A percentile compares a stretch with the other conserved stretches of the same genome.
These are phyloP conservation scores for Suillus subalutaceus DNA, from an alignment of 768 basidiomycete genomes.

Conservation along the genomic window DNA sequence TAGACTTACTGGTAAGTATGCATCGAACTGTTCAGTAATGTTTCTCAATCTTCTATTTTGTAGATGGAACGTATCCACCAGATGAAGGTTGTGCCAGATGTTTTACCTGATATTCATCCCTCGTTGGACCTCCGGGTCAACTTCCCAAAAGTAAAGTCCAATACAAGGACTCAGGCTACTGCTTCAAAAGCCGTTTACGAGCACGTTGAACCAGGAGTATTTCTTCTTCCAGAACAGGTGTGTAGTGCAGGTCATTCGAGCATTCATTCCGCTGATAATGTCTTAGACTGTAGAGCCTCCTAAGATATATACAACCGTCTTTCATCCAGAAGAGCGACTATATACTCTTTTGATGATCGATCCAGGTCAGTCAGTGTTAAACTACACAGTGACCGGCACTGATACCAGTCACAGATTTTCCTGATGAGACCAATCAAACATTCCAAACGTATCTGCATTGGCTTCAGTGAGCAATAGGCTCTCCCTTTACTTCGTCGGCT, in stretches of 20 bases:
- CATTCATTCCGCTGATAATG: constrained; percentile 9
- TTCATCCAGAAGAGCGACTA: constrained; percentile 76
- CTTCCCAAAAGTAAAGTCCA: constrained; percentile 44
- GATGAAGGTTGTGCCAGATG: constrained; percentile 90
- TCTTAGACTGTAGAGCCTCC: constrained; percentile 67
- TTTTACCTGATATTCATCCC: constrained; percentile 72
- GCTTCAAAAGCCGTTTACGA: constrained; percentile 29
- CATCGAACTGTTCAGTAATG: not conserved
- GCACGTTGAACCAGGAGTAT: constrained; percentile 72
- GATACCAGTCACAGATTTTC: constrained; percentile 60
- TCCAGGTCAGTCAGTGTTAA: constrained; percentile 59
- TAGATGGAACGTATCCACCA: constrained; percentile 94
- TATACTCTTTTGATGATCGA: constrained; percentile 93
- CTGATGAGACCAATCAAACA: constrained; percentile 64
- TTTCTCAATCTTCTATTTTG: not conserved
- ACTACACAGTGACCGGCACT: constrained; percentile 3
- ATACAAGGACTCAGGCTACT: constrained; percentile 17
- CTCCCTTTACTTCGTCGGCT: constrained; percentile 16
- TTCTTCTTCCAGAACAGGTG: constrained; percentile 70
- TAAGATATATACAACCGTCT: constrained; percentile 70
- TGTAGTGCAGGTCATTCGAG: constrained; percentile 16
- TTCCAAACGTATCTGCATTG: constrained; percentile 84
- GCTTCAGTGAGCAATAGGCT: constrained; percentile 62
- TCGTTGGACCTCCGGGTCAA: constrained; percentile 74
- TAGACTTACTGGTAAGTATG: constrained; percentile 73